Evolutionary conservation across 1,284 basidiomycete genomes (phyloP), one percentile per base, ranked within the genome.

Genomic region (Naganishia sp.): DNA sequence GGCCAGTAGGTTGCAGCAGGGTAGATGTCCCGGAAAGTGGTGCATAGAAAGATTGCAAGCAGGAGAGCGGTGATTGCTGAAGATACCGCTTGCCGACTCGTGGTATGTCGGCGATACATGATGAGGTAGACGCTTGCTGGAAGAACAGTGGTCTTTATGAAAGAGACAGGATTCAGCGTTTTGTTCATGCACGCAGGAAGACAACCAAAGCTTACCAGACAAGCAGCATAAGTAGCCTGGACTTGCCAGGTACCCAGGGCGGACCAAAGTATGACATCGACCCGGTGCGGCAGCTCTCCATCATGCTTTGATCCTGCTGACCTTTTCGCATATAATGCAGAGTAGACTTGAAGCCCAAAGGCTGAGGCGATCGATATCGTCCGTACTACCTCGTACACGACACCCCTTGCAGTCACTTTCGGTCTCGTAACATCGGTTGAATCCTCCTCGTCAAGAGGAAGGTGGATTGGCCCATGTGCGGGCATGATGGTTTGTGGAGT

Each of bases 11-110:
- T 88, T 21, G 82, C 78, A 5, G 87, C 73, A 11, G 88, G 87
- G 76, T 82, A 86, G 21, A 89, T 65, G 73, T 89, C 86, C n/a
- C 87, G 83, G 74, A 86, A 87, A 9, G 79, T 77, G 73, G 84
- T 88, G 18, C 84, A 78, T 2, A 60, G 70, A 70, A 81, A 83
- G 0, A 79, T 78, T 55, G 80, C 55, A 50, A 82, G 78, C 25
- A 82, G 73, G 11, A 86, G 71, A 1, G 78, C 66, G 65, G 77
- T 74, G 46, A 79, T n/a, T 25, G 49, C 7, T 15, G 21, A 21
- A 21, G 48, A 39, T 9, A 48, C 33, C 10, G n/a, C 16, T 49
- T 39, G 31, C 2, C 57, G 57, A 23, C 48, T 36, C 18, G 11
- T 36, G 31, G 57, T 60, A 15, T 49, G 57, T 39, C 46, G 45